Conservation (phyloP, 164 flowering plant genomes). For the Stephania yunnanensis region DNA sequence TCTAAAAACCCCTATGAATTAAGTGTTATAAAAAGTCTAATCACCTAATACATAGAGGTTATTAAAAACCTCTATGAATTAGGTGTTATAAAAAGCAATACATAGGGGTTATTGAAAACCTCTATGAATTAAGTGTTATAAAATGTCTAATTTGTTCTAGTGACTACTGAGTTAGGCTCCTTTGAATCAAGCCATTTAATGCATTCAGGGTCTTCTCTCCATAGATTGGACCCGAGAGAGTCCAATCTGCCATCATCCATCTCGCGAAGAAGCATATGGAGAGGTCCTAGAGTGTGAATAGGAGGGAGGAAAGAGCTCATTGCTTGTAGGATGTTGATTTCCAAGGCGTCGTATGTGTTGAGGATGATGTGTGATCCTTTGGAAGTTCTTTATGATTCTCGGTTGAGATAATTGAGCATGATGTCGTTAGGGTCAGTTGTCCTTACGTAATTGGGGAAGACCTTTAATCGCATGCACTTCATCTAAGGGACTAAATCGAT, state of each 20-base stretch:
- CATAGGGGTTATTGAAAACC: too few species aligned
- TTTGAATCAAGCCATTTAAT: background rate
- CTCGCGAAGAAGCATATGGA: background rate
- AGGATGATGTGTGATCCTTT: background rate
- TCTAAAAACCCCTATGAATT: too few species aligned
- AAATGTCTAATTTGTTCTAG: too few species aligned
- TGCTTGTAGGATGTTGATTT: background rate
- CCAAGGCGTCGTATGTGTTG: background rate
- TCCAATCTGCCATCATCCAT: background rate
- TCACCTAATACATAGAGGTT: too few species aligned
- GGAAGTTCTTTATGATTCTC: background rate
- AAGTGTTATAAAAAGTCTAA: too few species aligned
- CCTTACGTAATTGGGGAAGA: background rate
- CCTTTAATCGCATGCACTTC: background rate
- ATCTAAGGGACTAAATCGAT: background rate
- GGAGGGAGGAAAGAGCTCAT: background rate
- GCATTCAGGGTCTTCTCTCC: background rate
- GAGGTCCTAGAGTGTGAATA: background rate
- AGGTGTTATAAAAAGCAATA: too few species aligned
- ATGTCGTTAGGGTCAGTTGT: background rate
- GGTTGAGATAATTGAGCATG: background rate
- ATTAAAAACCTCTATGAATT: too few species aligned
- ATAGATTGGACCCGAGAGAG: too few species aligned
- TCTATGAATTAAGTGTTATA: too few species aligned
- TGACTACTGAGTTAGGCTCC: background rate